Evolutionary conservation across 345 rosid genomes (phyloP), one percentile per base, ranked within the genome.

Genomic region (Lumnitzera racemosa): DNA sequence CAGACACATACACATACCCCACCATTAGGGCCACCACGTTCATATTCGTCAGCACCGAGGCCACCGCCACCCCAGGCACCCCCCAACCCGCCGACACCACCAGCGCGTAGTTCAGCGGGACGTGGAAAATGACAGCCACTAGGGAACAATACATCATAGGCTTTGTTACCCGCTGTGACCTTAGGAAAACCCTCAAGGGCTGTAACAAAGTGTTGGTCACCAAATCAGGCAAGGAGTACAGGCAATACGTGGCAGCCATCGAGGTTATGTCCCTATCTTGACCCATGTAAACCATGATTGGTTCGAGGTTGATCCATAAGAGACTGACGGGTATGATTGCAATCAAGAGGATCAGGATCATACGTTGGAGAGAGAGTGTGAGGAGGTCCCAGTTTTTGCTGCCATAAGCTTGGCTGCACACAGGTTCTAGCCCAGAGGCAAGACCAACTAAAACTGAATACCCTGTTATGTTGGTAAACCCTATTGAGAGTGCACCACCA

Each of bases 401-500:
- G 9, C 99, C 99, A 47, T 77, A 88, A 55, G 99, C 99, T 70
- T 94, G 99, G 77, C 97, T 90, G 63, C 99, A 94, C 0, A 94
- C 91, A 5, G 99, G 97, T 70, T 94, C 99, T 2, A 94, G 91
- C 11, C 99, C 99, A 2, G 97, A 87, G 48, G 99, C 97, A 16
- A 94, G 81, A 4, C 99, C 99, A 10, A 80, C 85, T 1, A 94
- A 80, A 57, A 94, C 97, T 8, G 99, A 94, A 86, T 94, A 90
- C 17, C 99, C 99, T 0, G 99, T 94, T 65, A 94, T 94, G 83
- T 94, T 94, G 8, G 99, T 94, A 75, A 94, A 94, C 2, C 99
- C 99, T 64, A 94, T 94, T 7, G 96, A 78, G 13, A 94, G 89
- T 23, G 97, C 95, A 55, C 99, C 99, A 8, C 99, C 99, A 11